These are phyloP conservation scores for Phytopythium vexans DNA, from an alignment of 352 stramenopile species.

Conservation along the genomic window DNA sequence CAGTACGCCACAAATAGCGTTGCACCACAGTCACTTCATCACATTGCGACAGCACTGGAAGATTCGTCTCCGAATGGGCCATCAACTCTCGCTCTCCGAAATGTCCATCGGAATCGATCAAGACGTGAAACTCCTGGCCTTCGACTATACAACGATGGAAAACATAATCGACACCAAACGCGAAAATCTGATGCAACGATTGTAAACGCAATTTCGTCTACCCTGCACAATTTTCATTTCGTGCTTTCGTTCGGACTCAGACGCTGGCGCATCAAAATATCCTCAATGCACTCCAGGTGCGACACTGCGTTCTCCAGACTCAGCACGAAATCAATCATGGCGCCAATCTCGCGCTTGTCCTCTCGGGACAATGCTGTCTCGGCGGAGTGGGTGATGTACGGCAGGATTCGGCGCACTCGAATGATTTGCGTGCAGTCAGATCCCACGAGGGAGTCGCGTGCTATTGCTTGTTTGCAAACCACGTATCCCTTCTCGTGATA, in stretches of 20 bases:
- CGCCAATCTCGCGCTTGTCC: slow-evolving; percentile 17
- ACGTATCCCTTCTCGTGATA: slow-evolving; percentile 30
- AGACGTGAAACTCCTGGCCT: too few species aligned
- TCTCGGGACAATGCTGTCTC: slow-evolving; percentile 1
- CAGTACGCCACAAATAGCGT: too few species aligned
- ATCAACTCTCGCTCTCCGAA: too few species aligned
- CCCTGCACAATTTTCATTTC: too few species aligned
- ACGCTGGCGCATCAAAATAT: slow-evolving; percentile 19
- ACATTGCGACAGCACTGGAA: too few species aligned
- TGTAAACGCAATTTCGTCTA: too few species aligned
- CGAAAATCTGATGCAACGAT: too few species aligned
- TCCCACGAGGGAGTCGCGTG: slow-evolving; percentile 1
- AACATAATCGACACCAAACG: too few species aligned
- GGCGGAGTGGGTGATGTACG: slow-evolving; percentile 6
- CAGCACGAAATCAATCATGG: slow-evolving; percentile 27
- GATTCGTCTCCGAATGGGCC: too few species aligned
- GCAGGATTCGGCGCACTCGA: slow-evolving; percentile 1
- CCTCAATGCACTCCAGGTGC: slow-evolving; percentile 28
- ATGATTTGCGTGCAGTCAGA: slow-evolving; percentile 1
- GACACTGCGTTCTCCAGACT: slow-evolving; percentile 18
- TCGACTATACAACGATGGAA: too few species aligned
- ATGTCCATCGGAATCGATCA: too few species aligned
- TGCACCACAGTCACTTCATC: too few species aligned
- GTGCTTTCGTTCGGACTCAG: background rate
- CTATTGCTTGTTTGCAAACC: slow-evolving; percentile 17